phyloP scores from a whole-genome alignment of 2,329 filamentous ascomycete species.

The Talaromyces marneffei region DNA sequence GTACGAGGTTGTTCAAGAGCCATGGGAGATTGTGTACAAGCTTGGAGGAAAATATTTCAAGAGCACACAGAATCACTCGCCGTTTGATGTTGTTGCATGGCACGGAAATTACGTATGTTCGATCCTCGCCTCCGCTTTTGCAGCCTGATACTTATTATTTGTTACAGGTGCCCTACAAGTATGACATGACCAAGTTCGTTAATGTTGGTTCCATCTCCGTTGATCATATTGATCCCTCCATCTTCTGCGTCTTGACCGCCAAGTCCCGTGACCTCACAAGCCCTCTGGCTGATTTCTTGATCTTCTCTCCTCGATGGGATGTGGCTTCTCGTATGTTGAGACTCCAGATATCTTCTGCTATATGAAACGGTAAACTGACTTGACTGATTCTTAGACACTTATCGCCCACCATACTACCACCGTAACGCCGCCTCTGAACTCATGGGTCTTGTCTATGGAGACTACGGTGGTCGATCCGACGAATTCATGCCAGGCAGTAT shows the following conservation, averaged over 20 bases:
- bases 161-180: conserved; percentile 37
- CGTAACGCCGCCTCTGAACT: conserved; percentile 37
- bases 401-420: conserved; percentile 40
- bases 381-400: conserved; percentile 26
- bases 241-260: conserved; percentile 38
- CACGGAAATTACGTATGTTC: conserved; percentile 55
- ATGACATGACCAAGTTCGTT: conserved; percentile 37
- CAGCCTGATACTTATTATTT: background rate
- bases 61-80: conserved; percentile 58
- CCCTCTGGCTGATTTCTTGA: conserved; percentile 35
- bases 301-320: conserved; percentile 38
- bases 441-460: conserved; percentile 35
- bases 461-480: conserved; percentile 31
- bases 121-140: background rate
- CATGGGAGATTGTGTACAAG: conserved; percentile 57
- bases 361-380: background rate
- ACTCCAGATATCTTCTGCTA: background rate
- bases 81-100: conserved; percentile 68
- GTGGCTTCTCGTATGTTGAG: conserved; percentile 30
- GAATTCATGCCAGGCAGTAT: conserved; percentile 31
- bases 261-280: conserved; percentile 32
- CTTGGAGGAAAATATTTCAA: conserved; percentile 57
- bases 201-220: conserved; percentile 37
- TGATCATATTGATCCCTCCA: conserved; percentile 38
- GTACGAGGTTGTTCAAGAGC: conserved; percentile 52